These are phyloP conservation scores for Cerioporus squamosus DNA, from an alignment of 1,284 basidiomycete species.

Conservation along the genomic window DNA sequence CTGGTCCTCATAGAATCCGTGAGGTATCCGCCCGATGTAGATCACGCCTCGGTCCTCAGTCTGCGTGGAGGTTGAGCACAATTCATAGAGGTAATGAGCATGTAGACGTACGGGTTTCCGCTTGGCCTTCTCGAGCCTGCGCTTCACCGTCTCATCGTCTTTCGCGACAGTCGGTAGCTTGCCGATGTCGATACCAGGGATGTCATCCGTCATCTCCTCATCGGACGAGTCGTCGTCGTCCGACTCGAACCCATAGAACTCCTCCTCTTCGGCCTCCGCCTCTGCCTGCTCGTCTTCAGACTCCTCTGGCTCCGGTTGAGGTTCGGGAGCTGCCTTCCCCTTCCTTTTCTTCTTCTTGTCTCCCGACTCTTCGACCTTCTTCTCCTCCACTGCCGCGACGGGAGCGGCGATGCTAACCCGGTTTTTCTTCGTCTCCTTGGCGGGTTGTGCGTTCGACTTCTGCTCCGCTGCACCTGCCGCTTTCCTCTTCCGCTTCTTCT, in stretches of 20 bases:
- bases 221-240: conserved; percentile 85
- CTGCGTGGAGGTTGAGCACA: conserved; percentile 39
- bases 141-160: conserved; percentile 80
- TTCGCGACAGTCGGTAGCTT: conserved; percentile 85
- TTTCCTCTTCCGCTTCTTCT: conserved; percentile 18
- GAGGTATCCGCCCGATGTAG: conserved; percentile 90
- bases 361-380: conserved; percentile 41
- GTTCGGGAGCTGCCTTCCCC: conserved; percentile 4
- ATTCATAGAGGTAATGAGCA: background rate
- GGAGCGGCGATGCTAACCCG: background rate
- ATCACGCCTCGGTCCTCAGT: conserved; percentile 83
- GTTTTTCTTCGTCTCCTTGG: conserved; percentile 10
- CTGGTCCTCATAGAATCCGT: conserved; percentile 97
- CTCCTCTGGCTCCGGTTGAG: conserved; percentile 13
- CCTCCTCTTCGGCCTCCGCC: conserved; percentile 44
- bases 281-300: conserved; percentile 13
- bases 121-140: conserved; percentile 84
- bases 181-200: conserved; percentile 61
- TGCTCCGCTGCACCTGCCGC: conserved; percentile 3
- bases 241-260: conserved; percentile 76
- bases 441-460: background rate
- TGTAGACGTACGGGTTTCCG: conserved; percentile 67
- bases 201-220: conserved; percentile 63
- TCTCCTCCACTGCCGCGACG: conserved; percentile 10
- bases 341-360: conserved; percentile 14